Percentiles rank a stretch among this genome's conserved stretches.
Evolutionary conservation across 352 stramenopile species (phyloP).

Genomic region (Thraustochytrium striatum): DNA sequence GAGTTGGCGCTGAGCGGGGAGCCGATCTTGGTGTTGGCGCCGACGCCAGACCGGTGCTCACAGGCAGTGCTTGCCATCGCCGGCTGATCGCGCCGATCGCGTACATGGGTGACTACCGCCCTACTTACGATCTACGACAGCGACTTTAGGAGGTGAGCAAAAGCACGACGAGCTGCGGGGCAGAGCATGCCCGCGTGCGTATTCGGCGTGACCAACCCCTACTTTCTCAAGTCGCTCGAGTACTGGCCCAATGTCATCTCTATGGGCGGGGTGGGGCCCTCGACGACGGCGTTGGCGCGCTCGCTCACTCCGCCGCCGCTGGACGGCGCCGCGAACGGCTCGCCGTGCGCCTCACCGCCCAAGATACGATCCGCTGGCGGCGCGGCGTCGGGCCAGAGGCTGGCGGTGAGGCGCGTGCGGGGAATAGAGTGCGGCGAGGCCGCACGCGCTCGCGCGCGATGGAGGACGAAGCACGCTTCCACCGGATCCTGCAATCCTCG

Average conservation of each 20-base stretch:
- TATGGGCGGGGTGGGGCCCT: conserved; percentile 16
- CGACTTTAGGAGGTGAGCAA: conserved; percentile 60
- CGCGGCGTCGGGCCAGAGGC: background rate
- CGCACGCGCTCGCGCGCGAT: too few species aligned
- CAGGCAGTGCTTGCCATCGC: conserved; percentile 71
- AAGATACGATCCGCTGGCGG: background rate
- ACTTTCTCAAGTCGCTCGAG: conserved; percentile 75
- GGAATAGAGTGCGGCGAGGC: too few species aligned
- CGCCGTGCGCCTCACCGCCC: background rate
- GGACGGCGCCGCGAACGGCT: background rate
- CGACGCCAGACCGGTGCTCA: conserved; percentile 69
- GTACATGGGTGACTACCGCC: conserved; percentile 72
- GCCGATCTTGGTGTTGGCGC: conserved; percentile 70
- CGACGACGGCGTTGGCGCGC: conserved; percentile 63
- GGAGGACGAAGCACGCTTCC: background rate
- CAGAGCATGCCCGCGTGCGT: conserved; percentile 66
- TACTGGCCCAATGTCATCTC: conserved; percentile 66
- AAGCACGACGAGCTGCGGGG: conserved; percentile 31
- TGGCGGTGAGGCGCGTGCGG: too few species aligned
- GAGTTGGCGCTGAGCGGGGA: conserved; percentile 74
- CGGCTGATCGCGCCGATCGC: conserved; percentile 70
- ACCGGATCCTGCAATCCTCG: conserved; percentile 20
- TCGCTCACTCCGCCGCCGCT: conserved; percentile 60
- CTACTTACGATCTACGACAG: conserved; percentile 77
- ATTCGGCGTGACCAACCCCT: conserved; percentile 74